A percentile compares a stretch with the other conserved stretches of the same genome.
Conservation (phyloP, 2,329 filamentous ascomycete genomes). For the Aspergillus aculeatus region DNA sequence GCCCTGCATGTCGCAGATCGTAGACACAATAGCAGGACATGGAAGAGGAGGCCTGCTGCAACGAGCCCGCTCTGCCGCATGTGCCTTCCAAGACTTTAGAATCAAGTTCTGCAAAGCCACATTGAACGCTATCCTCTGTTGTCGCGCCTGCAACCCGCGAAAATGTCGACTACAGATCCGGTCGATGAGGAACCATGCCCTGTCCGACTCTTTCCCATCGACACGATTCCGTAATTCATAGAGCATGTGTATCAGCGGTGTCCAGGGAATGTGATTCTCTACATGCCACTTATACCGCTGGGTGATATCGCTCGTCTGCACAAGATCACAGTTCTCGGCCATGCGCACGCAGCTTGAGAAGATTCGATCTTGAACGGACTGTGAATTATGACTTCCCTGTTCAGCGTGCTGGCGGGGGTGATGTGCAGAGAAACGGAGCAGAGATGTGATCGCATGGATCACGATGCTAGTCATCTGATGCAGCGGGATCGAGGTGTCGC, state of each 20-base stretch:
- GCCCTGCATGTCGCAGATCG: background rate
- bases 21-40: conserved; percentile 23
- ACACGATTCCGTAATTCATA: conserved; percentile 41
- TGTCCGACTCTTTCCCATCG: conserved; percentile 34
- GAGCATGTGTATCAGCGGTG: conserved; percentile 53
- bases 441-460: conserved; percentile 44
- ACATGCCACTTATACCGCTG: conserved; percentile 49
- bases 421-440: conserved; percentile 48
- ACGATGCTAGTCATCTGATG: conserved; percentile 49
- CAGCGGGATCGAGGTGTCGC: conserved; percentile 41
- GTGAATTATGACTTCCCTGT: conserved; percentile 15
- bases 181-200: conserved; percentile 49
- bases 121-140: conserved; percentile 20
- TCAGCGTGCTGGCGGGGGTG: conserved; percentile 41
- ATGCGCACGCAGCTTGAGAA: conserved; percentile 41
- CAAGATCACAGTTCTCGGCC: conserved; percentile 22
- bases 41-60: conserved; percentile 13
- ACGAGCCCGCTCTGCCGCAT: conserved; percentile 24
- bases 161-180: conserved; percentile 44
- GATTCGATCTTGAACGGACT: conserved; percentile 22
- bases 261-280: conserved; percentile 52
- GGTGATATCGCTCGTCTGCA: conserved; percentile 37
- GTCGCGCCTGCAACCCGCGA: conserved; percentile 20
- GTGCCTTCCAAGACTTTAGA: conserved; percentile 27
- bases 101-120: conserved; percentile 27